These are phyloP conservation scores for Camelina sativa DNA, from an alignment of 345 rosid genomes.

Conservation along the genomic window DNA sequence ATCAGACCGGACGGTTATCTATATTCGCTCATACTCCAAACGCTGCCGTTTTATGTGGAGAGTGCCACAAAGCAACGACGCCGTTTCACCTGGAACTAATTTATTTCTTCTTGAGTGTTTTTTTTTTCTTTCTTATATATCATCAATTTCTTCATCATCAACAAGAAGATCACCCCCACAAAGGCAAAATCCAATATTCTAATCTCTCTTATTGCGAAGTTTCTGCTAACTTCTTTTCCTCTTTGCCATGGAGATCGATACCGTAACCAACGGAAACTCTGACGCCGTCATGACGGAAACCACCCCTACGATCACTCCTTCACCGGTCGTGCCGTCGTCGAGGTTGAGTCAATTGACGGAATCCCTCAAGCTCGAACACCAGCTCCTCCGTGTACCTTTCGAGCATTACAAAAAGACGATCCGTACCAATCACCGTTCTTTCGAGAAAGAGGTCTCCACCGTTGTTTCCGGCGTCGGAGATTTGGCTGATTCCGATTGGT, in stretches of 20 bases:
- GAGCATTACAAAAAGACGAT: conserved; percentile 96
- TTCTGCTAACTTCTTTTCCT: conserved; percentile 6
- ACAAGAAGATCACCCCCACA: conserved; percentile 30
- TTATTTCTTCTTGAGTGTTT: not conserved
- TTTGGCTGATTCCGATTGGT: conserved; percentile 59
- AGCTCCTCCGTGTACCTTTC: conserved; percentile 90
- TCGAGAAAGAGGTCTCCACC: conserved; percentile 82
- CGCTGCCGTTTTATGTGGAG: not conserved
- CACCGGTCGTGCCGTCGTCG: conserved; percentile 50
- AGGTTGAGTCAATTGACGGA: conserved; percentile 70
- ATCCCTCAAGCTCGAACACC: conserved; percentile 90
- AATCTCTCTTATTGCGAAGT: conserved; percentile 9
- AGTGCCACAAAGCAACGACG: not conserved
- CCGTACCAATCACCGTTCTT: conserved; percentile 76
- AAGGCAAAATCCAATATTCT: conserved; percentile 14
- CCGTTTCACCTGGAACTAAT: not conserved
- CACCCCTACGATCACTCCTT: conserved; percentile 37
- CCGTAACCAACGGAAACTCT: conserved; percentile 52
- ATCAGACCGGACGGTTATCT: conserved; percentile 14
- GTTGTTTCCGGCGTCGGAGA: conserved; percentile 68
- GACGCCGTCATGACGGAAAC: conserved; percentile 43
- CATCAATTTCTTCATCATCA: not conserved
- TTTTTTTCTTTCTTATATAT: not conserved
- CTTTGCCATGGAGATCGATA: conserved; percentile 55
- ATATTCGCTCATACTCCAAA: not conserved